These are phyloP conservation scores for Phaseolus lunatus DNA, from an alignment of 306 rosid genomes.

Conservation along the genomic window DNA sequence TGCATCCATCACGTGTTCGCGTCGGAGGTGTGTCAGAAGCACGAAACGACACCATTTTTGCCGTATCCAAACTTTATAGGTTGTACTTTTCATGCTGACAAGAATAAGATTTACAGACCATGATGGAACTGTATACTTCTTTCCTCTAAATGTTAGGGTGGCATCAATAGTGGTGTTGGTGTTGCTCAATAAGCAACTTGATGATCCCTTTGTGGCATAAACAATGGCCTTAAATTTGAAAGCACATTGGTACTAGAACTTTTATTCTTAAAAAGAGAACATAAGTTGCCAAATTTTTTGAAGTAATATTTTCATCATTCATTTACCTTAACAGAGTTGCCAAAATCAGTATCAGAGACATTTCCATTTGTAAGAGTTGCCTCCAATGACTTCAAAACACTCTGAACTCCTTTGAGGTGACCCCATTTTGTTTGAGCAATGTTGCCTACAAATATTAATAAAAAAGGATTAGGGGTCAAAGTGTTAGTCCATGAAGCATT, in stretches of 20 bases:
- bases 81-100: conserved; percentile 57
- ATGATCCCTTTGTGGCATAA: conserved; percentile 46
- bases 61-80: too few species aligned
- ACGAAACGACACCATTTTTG: too few species aligned
- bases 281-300: too few species aligned
- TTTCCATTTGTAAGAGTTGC: conserved; percentile 49
- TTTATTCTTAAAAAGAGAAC: too few species aligned
- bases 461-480: too few species aligned
- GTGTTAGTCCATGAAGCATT: too few species aligned
- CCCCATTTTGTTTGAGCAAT: conserved; percentile 57
- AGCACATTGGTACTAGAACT: too few species aligned
- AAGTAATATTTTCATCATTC: too few species aligned
- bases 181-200: conserved; percentile 60
- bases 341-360: conserved; percentile 45
- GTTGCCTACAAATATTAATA: too few species aligned
- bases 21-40: too few species aligned
- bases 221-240: conserved; percentile 54
- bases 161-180: conserved; percentile 52
- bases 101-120: conserved; percentile 72
- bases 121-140: conserved; percentile 50
- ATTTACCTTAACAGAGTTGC: conserved; percentile 40
- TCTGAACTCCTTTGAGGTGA: conserved; percentile 63
- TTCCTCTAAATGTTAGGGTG: conserved; percentile 49
- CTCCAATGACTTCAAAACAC: conserved; percentile 56
- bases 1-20: too few species aligned